Percentiles rank a stretch among this genome's conserved stretches.
phyloP scores from a whole-genome alignment of 2,329 filamentous ascomycete genomes.

The Fusarium goolgardi region DNA sequence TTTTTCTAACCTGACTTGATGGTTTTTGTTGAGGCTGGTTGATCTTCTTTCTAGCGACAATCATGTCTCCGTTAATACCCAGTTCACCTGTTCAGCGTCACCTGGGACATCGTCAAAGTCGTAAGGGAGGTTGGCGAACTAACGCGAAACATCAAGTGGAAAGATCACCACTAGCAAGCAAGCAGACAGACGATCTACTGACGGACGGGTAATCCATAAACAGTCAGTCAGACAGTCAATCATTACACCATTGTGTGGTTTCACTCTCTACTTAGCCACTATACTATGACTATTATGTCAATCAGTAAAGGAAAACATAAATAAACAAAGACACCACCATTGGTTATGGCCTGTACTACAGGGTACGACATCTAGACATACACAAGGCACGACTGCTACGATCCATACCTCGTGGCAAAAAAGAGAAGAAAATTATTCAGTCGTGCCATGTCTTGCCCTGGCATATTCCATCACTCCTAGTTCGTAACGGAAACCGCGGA shows the following conservation, averaged over 20 bases:
- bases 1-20: not conserved
- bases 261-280: constrained; percentile 3
- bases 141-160: not conserved
- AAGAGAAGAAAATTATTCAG: constrained; percentile 1
- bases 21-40: not conserved
- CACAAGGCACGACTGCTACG: constrained; percentile 3
- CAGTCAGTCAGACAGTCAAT: too few relatives aligned
- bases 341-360: constrained; percentile 9
- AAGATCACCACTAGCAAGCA: not conserved
- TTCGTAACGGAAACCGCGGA: constrained; percentile 9
- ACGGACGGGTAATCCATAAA: not conserved
- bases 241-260: not conserved
- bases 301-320: constrained; percentile 6
- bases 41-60: constrained; percentile 3
- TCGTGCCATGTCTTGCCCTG: constrained; percentile 30
- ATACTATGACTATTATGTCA: constrained; percentile 16
- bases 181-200: not conserved
- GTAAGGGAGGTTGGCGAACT: not conserved
- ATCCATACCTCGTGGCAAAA: constrained; percentile 30
- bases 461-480: constrained; percentile 9
- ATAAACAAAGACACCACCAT: not conserved
- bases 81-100: not conserved
- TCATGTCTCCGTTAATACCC: not conserved
- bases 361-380: not conserved
- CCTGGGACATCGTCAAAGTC: not conserved